Base-by-base conservation (phyloP, 2,329 filamentous ascomycete species). In the Penicillium sp. region DNA sequence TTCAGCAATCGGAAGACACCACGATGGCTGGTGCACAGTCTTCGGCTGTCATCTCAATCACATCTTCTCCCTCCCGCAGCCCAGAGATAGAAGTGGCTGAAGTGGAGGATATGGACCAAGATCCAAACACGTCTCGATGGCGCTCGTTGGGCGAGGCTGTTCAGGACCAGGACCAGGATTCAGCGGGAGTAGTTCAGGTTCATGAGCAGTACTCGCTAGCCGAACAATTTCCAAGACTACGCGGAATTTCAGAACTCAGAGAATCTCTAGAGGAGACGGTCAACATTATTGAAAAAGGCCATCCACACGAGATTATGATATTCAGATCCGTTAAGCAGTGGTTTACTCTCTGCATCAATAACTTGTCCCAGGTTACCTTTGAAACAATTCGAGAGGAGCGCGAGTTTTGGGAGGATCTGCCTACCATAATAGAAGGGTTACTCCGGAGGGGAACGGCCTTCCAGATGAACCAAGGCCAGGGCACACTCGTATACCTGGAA, bases 21-120 rank as follows among this genome's bases (percentile, higher is more conserved):
- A 54, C 60, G 23, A 56, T 65, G 47, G 58, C 60, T 46, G 59
- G 63, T 20, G 56, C 63, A 18, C 56, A 67, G 46, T 61, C 65
- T 18, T 59, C 64, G 49, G 60, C 67, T 48, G 65, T 65, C 21
- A 73, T 77, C 49, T 76, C 75, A 7, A 67, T 77, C 47, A 67
- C 71, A 9, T 77, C 76, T 4, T 76, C 77, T 16, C 71, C 76
- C 12, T 67, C 71, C 20, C 70, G 71, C 45, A 79, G 76, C 53
- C 76, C 75, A 11, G 73, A 77, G 55, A 79, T 80, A 30, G 77
- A 81, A 64, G 75, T 79, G 16, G 75, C 77, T 7, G 76, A 79
- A 45, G 65, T 73, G 18, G 78, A 80, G 65, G 79, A 80, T 56
- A 76, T 77, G 63, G 74, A 77, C 52, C 74, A 79, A 61, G 75